Percentiles rank a stretch among this genome's conserved stretches.
These are phyloP conservation scores for Trichosporon sp. DNA, from an alignment of 1,284 basidiomycete species.

Conservation along the genomic window DNA sequence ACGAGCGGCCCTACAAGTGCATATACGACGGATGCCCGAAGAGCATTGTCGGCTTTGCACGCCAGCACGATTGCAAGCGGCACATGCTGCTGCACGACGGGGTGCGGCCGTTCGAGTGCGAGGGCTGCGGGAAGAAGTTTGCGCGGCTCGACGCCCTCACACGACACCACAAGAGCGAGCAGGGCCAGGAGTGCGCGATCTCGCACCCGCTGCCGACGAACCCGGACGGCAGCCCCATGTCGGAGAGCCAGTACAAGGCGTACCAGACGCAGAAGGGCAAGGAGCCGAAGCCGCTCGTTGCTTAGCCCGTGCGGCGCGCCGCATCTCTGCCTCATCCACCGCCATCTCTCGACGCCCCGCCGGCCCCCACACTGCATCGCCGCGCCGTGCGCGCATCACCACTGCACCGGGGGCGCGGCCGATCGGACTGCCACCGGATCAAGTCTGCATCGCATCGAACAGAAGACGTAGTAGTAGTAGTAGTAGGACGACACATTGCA, in stretches of 20 bases:
- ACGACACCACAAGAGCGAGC: conserved; percentile 52
- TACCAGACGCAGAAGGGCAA: conserved; percentile 26
- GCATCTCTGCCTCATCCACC: background rate
- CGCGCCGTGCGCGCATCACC: background rate
- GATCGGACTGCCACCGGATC: background rate
- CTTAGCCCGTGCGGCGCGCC: background rate
- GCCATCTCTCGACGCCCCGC: background rate
- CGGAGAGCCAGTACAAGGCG: conserved; percentile 48
- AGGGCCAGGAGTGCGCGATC: conserved; percentile 49
- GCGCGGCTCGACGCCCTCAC: conserved; percentile 89
- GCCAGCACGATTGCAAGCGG: conserved; percentile 93
- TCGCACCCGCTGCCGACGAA: conserved; percentile 47
- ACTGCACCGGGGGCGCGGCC: background rate
- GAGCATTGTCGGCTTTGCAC: conserved; percentile 65
- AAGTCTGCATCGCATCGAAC: background rate
- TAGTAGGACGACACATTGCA: background rate
- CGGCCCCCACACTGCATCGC: background rate
- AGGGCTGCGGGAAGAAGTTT: conserved; percentile 90
- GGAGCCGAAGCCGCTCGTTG: conserved; percentile 12
- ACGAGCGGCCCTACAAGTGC: conserved; percentile 89
- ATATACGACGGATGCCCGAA: conserved; percentile 90
- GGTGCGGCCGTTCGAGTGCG: conserved; percentile 79
- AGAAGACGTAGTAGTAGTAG: background rate
- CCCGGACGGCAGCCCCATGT: conserved; percentile 47
- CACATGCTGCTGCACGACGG: conserved; percentile 83